phyloP scores from a whole-genome alignment of 2,329 filamentous ascomycete species.

The Acrocalymma vagum region DNA sequence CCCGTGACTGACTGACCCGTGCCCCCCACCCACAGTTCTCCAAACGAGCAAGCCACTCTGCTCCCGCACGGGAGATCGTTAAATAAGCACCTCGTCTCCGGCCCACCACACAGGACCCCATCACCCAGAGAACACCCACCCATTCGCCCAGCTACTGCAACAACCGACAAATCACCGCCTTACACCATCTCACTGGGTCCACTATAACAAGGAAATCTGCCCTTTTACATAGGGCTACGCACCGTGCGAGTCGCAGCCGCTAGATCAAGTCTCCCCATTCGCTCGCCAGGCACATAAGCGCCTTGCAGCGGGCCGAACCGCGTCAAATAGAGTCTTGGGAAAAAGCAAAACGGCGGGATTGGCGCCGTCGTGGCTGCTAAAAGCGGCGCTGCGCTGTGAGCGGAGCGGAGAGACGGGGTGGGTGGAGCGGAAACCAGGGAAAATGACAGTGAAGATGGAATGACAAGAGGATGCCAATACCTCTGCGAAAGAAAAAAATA shows the following conservation, averaged over 20 bases:
- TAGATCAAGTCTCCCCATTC: conserved; percentile 32
- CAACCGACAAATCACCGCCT: conserved; percentile 20
- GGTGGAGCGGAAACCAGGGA: conserved; percentile 25
- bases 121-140: conserved; percentile 1
- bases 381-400: conserved; percentile 36
- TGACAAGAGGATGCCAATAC: not conserved
- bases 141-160: conserved; percentile 11
- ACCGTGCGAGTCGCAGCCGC: conserved; percentile 10
- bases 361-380: conserved; percentile 27
- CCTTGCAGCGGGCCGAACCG: conserved; percentile 46
- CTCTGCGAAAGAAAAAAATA: not conserved
- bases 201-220: conserved; percentile 9
- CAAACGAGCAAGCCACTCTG: conserved; percentile 15
- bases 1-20: conserved; percentile 4
- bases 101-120: conserved; percentile 6
- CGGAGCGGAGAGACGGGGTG: conserved; percentile 22
- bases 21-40: conserved; percentile 3
- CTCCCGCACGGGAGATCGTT: conserved; percentile 11
- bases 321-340: conserved; percentile 30
- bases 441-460: conserved; percentile 20
- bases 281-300: conserved; percentile 38
- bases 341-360: conserved; percentile 33
- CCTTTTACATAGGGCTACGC: conserved; percentile 20
- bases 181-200: conserved; percentile 10
- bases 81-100: conserved; percentile 8